Base-by-base conservation (phyloP, 2,329 filamentous ascomycete genomes). In the Alternaria dauci region DNA sequence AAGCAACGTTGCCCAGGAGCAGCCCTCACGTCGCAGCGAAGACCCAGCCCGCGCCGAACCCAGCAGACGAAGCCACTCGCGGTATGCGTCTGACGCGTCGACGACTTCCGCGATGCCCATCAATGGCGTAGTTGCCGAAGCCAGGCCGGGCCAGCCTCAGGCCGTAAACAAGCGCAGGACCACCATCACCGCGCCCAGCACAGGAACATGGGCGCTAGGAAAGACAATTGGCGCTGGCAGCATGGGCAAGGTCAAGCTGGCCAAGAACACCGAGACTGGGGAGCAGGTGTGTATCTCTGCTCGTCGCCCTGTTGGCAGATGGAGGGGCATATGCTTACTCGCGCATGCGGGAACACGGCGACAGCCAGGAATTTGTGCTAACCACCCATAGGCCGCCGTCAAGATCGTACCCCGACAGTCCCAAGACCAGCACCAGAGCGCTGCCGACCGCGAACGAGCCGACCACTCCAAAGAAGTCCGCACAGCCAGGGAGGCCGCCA, bases 191-290 rank as follows among this genome's bases (percentile, higher is more conserved):
- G 93, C 94, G 3, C 89, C 91, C 47, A 93, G 58, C 62, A 80
- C 94, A 12, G 95, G 95, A 59, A 93, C 94, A 83, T 99, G 94
- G 93, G 89, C 93, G 57, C 84, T 99, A 53, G 94, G 94, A 61
- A 98, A 98, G 84, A 98, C 95, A 4, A 95, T 99, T 72, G 95
- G 95, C 61, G 93, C 94, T 54, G 95, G 95, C 52, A 98, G 94
- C 79, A 99, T 99, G 95, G 95, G 95, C 67, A 98, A 98, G 80
- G 95, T 99, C 65, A 98, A 98, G 82, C 84, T 99, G 68, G 95
- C 95, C 25, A 92, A 92, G 72, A 96, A 96, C 79, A 86, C 91
- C 69, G 94, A 96, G 72, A 92, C 91, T 20, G 91, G 91, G 70
- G 95, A 98, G 83, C 92, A 97, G 88, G 93, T 94, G 81, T 72